Conservation (phyloP, 176 grass and related monocot genomes). For the Carex cristatella region DNA sequence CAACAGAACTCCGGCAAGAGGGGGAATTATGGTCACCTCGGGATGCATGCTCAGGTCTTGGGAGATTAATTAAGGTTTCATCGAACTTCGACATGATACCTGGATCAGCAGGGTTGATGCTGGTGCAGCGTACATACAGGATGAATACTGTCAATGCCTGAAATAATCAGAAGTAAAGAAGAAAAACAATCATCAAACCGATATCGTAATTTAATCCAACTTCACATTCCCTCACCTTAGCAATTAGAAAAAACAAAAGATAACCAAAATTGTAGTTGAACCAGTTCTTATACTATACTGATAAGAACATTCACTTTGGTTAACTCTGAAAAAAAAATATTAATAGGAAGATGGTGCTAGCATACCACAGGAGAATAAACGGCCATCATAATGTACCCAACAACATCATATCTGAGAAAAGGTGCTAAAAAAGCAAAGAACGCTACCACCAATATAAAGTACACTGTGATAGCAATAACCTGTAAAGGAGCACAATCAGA, state of each 20-base stretch:
- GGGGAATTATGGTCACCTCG: conserved; percentile 49
- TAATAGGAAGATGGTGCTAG: neutral
- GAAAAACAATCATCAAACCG: conserved; percentile 21
- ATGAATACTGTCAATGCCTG: conserved; percentile 92
- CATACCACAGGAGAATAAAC: conserved; percentile 96
- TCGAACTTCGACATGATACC: conserved; percentile 97
- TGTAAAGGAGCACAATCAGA: conserved; percentile 26
- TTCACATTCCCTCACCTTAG: neutral
- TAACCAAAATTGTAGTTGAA: neutral
- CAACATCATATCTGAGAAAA: conserved; percentile 60
- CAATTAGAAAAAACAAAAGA: neutral
- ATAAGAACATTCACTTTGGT: conserved; percentile 5
- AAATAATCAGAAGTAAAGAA: conserved; percentile 20
- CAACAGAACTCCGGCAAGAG: conserved; percentile 63
- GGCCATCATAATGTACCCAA: conserved; percentile 61
- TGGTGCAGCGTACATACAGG: conserved; percentile 92
- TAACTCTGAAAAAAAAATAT: conserved; percentile 12
- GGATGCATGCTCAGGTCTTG: conserved; percentile 33
- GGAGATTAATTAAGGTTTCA: conserved; percentile 55
- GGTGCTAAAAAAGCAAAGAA: conserved; percentile 99
- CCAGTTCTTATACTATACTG: neutral
- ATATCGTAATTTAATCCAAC: neutral
- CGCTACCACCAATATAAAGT: conserved; percentile 89
- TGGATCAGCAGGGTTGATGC: conserved; percentile 98
- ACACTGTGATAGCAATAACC: conserved; percentile 92